phyloP scores from a whole-genome alignment of 768 basidiomycete species.

The Boletellus emodensis region DNA sequence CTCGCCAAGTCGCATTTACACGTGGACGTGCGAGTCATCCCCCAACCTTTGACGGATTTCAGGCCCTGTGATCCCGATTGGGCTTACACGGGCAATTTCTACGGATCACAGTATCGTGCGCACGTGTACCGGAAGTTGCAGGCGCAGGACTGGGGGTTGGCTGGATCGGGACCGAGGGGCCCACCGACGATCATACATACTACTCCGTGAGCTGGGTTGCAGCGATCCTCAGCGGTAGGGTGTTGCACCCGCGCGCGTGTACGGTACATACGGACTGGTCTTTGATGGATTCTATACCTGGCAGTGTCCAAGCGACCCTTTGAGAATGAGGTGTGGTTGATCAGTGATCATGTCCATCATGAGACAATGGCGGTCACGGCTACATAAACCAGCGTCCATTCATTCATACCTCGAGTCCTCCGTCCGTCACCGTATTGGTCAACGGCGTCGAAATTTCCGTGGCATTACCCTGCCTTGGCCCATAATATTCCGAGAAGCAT shows the following conservation, averaged over 20 bases:
- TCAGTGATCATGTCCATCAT: neutral
- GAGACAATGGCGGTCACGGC: neutral
- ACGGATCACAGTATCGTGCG: conserved; percentile 29
- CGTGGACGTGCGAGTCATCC: conserved; percentile 21
- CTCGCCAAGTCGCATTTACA: conserved; percentile 27
- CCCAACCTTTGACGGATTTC: conserved; percentile 14
- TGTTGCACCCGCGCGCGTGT: neutral
- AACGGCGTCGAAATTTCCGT: conserved; percentile 20
- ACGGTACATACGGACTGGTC: conserved; percentile 1
- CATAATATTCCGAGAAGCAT: conserved; percentile 7
- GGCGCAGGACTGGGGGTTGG: conserved; percentile 24
- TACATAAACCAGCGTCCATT: conserved; percentile 3
- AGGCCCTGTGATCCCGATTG: conserved; percentile 25
- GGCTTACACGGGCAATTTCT: conserved; percentile 27
- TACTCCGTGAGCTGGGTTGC: conserved; percentile 16
- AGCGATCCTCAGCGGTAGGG: neutral
- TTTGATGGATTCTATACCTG: neutral
- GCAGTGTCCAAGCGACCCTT: neutral
- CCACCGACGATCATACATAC: conserved; percentile 25
- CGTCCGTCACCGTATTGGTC: neutral
- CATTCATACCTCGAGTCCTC: neutral
- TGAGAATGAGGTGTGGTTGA: neutral
- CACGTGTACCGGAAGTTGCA: conserved; percentile 30
- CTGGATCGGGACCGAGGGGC: conserved; percentile 23
- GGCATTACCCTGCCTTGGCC: conserved; percentile 8